Percentiles rank a stretch among this genome's conserved stretches.
phyloP scores from a whole-genome alignment of 2,329 filamentous ascomycete genomes.

The Pyricularia sp. region DNA sequence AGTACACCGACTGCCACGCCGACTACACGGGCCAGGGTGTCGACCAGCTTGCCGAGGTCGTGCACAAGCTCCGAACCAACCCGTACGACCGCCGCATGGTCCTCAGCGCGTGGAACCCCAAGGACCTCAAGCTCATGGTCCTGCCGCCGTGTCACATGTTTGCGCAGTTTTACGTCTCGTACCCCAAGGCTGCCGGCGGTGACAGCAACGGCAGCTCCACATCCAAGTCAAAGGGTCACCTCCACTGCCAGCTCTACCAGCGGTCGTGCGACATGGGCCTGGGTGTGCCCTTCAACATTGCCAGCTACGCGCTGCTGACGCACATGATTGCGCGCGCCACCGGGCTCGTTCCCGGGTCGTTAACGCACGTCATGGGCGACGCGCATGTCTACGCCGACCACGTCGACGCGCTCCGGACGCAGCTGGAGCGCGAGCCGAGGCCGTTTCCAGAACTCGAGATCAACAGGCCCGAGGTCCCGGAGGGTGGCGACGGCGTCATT shows the following conservation, averaged over 20 bases:
- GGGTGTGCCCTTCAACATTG: constrained; percentile 96
- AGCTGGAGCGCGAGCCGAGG: constrained; percentile 71
- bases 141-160: constrained; percentile 96
- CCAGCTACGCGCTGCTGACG: constrained; percentile 83
- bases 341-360: constrained; percentile 71
- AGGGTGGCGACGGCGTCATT: constrained; percentile 63
- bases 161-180: constrained; percentile 89
- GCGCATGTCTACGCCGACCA: constrained; percentile 96
- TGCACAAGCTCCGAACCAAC: constrained; percentile 71
- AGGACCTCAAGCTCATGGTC: constrained; percentile 79
- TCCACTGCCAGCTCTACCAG: constrained; percentile 90
- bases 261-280: constrained; percentile 94
- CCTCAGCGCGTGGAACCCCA: constrained; percentile 88
- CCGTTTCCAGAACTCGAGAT: constrained; percentile 76
- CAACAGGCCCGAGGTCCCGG: constrained; percentile 28
- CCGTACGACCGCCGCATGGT: constrained; percentile 90
- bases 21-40: constrained; percentile 87
- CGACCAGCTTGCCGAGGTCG: constrained; percentile 86
- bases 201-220: constrained; percentile 15
- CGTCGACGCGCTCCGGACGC: constrained; percentile 73
- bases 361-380: constrained; percentile 96
- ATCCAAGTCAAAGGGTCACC: constrained; percentile 47
- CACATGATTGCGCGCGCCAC: constrained; percentile 91
- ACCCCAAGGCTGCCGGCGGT: constrained; percentile 31
- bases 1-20: constrained; percentile 67